These are phyloP conservation scores for Leucocoprinus leucothites DNA, from an alignment of 768 basidiomycete genomes.

Conservation along the genomic window DNA sequence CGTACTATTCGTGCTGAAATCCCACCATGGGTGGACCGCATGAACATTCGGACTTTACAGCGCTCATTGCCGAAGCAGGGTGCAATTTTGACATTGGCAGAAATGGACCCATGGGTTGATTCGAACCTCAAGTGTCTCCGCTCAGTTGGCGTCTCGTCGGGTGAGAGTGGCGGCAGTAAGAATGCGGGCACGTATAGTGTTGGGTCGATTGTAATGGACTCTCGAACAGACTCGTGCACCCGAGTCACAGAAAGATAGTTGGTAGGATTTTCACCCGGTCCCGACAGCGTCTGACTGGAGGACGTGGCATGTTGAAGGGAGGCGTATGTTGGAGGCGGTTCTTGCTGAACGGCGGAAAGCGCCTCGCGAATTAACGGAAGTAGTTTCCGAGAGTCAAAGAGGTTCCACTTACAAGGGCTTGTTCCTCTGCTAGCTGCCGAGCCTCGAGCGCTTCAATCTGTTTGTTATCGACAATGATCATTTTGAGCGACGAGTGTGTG, in stretches of 20 bases:
- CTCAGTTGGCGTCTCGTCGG: constrained; percentile 23
- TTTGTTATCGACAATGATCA: constrained; percentile 27
- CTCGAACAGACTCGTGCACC: constrained; percentile 24
- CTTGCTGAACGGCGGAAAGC: constrained; percentile 16
- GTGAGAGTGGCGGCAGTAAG: constrained; percentile 22
- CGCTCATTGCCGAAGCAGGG: constrained; percentile 11
- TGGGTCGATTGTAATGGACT: constrained; percentile 27
- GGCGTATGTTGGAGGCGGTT: constrained; percentile 31
- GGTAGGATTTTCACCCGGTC: constrained; percentile 15
- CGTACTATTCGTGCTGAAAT: constrained; percentile 27
- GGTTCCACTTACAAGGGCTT: constrained; percentile 16
- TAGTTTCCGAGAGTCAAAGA: neutral
- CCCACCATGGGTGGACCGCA: constrained; percentile 26
- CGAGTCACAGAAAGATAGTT: constrained; percentile 27
- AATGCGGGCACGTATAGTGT: constrained; percentile 24
- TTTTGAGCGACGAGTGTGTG: constrained; percentile 9
- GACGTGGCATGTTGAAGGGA: constrained; percentile 19
- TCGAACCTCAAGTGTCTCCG: constrained; percentile 28
- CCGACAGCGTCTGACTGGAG: constrained; percentile 3
- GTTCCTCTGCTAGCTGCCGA: constrained; percentile 22
- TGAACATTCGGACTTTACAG: constrained; percentile 21
- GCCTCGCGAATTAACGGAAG: neutral
- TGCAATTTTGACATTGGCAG: constrained; percentile 19
- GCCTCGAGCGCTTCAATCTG: constrained; percentile 24
- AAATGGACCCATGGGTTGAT: constrained; percentile 25